Evolutionary conservation across 148 eudicot genomes (phyloP).

Genomic region (Gaultheria prostrata): DNA sequence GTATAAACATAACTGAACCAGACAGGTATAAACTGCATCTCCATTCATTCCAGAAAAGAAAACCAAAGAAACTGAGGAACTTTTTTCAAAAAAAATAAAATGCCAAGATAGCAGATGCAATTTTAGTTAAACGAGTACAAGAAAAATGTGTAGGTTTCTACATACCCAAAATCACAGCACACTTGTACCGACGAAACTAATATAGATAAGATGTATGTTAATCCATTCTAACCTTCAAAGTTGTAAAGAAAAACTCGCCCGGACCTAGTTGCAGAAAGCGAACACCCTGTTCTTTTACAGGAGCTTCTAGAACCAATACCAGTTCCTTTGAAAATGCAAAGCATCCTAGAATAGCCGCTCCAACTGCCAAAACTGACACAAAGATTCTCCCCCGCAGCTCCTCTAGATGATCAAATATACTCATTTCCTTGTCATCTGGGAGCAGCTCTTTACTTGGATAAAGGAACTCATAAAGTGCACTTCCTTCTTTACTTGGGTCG

Average conservation of each 20-base stretch:
- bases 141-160: neutral
- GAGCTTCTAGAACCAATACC: conserved; percentile 82
- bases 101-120: conserved; percentile 9
- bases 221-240: conserved; percentile 63
- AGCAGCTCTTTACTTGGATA: conserved; percentile 91
- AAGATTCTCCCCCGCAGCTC: conserved; percentile 82
- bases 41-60: neutral
- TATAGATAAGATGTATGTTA: neutral
- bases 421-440: conserved; percentile 98
- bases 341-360: conserved; percentile 84
- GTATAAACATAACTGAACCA: neutral
- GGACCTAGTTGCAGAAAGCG: conserved; percentile 93
- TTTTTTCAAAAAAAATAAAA: neutral
- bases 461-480: conserved; percentile 73
- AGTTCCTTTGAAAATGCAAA: conserved; percentile 90
- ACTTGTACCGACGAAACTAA: neutral
- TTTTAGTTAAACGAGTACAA: neutral
- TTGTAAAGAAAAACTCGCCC: conserved; percentile 98
- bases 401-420: conserved; percentile 86
- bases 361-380: conserved; percentile 90
- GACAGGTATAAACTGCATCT: neutral
- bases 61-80: neutral
- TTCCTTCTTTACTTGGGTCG: conserved; percentile 37
- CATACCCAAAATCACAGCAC: neutral
- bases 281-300: conserved; percentile 87